A percentile compares a stretch with the other conserved stretches of the same genome.
phyloP scores from a whole-genome alignment of 23 red algal species.

The Gracilariopsis chorda region DNA sequence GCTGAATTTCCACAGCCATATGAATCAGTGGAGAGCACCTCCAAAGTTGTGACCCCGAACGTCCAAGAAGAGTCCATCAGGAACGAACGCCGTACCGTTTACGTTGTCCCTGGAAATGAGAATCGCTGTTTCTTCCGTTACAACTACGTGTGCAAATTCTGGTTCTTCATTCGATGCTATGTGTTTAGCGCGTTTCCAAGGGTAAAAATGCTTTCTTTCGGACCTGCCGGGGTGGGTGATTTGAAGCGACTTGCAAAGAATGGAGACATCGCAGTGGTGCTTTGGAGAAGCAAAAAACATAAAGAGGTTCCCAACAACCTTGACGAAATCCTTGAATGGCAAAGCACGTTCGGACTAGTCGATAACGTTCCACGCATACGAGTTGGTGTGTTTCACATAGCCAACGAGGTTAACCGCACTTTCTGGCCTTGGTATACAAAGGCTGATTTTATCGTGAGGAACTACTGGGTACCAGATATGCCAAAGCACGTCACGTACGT shows the following conservation, averaged over 20 bases:
- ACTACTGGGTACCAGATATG: constrained; percentile 38
- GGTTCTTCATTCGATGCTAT: constrained; percentile 24
- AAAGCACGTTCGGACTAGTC: background rate
- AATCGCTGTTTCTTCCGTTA: background rate
- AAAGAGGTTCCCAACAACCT: background rate
- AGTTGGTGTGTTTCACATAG: constrained; percentile 15
- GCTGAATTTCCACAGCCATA: too few species aligned
- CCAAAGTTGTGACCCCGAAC: too few species aligned
- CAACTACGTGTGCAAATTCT: constrained; percentile 37
- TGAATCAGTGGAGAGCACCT: too few species aligned
- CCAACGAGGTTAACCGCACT: constrained; percentile 26
- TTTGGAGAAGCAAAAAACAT: constrained; percentile 34
- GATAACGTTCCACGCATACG: background rate
- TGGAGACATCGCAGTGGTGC: background rate
- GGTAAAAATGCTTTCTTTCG: background rate
- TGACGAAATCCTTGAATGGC: background rate
- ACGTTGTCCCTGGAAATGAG: background rate
- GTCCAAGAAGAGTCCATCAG: background rate
- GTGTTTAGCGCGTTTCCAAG: constrained; percentile 28
- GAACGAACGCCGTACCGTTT: background rate
- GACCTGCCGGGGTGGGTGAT: background rate
- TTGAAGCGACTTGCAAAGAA: background rate
- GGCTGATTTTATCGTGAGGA: constrained; percentile 5
- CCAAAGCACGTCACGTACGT: constrained; percentile 2
- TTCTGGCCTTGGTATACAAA: background rate